phyloP scores from a whole-genome alignment of 768 basidiomycete species.

The Termitomyces sp. region DNA sequence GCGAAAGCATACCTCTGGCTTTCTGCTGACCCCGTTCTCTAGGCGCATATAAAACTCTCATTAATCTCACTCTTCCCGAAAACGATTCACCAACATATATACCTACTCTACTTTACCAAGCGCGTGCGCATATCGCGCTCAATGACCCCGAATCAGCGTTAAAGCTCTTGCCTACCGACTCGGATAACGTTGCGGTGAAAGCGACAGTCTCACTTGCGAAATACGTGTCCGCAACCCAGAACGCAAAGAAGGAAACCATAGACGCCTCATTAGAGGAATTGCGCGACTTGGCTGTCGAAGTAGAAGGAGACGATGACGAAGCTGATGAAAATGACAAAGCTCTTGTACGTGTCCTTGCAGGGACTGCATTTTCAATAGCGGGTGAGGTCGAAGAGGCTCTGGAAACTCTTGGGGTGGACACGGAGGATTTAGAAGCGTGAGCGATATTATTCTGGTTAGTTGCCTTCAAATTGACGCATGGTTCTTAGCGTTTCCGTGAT shows the following conservation, averaged over 20 bases:
- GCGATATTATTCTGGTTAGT: slow-evolving; percentile 23
- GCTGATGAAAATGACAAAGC: slow-evolving; percentile 64
- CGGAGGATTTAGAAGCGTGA: slow-evolving; percentile 84
- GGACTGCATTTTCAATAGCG: slow-evolving; percentile 79
- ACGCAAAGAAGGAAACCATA: slow-evolving; percentile 43
- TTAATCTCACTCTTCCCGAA: slow-evolving; percentile 50
- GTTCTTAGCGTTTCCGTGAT: slow-evolving; percentile 65
- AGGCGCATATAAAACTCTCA: slow-evolving; percentile 69
- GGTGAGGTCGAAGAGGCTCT: slow-evolving; percentile 90
- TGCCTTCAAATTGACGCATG: background rate
- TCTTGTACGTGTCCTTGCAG: slow-evolving; percentile 72
- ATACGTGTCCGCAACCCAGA: slow-evolving; percentile 44
- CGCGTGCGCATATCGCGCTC: slow-evolving; percentile 72
- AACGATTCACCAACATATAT: slow-evolving; percentile 57
- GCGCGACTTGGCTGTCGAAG: slow-evolving; percentile 81
- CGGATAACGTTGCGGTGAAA: slow-evolving; percentile 63
- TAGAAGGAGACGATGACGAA: slow-evolving; percentile 73
- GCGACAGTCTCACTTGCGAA: slow-evolving; percentile 72
- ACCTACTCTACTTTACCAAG: slow-evolving; percentile 67
- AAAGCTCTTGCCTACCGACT: slow-evolving; percentile 46
- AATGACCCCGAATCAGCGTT: slow-evolving; percentile 51
- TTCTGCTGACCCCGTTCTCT: slow-evolving; percentile 1
- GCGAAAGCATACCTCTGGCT: background rate
- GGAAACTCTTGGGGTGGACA: slow-evolving; percentile 75
- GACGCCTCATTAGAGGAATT: slow-evolving; percentile 72